These are phyloP conservation scores for Podaxis sp. DNA, from an alignment of 768 basidiomycete species.

Conservation along the genomic window DNA sequence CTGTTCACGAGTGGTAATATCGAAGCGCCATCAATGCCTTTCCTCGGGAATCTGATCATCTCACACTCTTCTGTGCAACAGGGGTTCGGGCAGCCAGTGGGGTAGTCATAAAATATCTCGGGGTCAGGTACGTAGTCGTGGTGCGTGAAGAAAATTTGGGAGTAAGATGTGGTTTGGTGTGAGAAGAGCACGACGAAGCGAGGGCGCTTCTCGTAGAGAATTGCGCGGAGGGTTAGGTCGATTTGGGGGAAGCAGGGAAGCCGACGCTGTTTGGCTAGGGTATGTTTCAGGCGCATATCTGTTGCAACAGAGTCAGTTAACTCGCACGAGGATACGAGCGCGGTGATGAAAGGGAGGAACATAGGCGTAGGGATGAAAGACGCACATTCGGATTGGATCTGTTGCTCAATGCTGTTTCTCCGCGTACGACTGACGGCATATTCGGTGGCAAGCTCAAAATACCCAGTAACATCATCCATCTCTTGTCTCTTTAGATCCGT, in stretches of 20 bases:
- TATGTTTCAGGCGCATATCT: conserved; percentile 68
- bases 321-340: not conserved
- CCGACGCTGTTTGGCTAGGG: conserved; percentile 63
- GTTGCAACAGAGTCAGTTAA: not conserved
- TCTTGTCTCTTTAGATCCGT: conserved; percentile 76
- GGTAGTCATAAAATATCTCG: conserved; percentile 74
- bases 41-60: conserved; percentile 74
- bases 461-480: conserved; percentile 77
- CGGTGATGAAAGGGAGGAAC: not conserved
- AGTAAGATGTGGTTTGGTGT: conserved; percentile 76
- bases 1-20: conserved; percentile 45
- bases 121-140: conserved; percentile 64
- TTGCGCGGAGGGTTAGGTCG: conserved; percentile 71
- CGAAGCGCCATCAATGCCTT: conserved; percentile 55
- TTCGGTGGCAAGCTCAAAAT: conserved; percentile 71
- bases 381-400: conserved; percentile 71
- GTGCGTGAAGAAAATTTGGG: conserved; percentile 78
- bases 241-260: conserved; percentile 81
- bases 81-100: conserved; percentile 74
- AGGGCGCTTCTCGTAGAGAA: conserved; percentile 71
- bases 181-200: conserved; percentile 78
- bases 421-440: conserved; percentile 56
- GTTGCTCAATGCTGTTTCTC: conserved; percentile 62
- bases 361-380: conserved; percentile 11
- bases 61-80: conserved; percentile 80